These are phyloP conservation scores for Starmerella floris DNA, from an alignment of 805 yeast species.

Conservation along the genomic window DNA sequence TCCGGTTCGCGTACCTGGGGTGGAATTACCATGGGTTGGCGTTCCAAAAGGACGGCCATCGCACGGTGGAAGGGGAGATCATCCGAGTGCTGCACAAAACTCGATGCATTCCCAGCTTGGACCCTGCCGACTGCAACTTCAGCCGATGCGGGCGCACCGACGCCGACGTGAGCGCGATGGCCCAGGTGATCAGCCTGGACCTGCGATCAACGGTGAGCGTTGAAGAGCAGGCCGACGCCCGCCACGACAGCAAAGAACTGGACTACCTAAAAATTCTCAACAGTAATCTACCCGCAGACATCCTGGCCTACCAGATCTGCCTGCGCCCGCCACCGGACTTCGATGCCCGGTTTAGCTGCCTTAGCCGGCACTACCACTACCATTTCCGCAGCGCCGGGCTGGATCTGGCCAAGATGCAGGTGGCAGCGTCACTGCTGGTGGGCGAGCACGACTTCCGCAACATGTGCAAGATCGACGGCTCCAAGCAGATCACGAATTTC, in stretches of 20 bases:
- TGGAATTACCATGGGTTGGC: conserved; percentile 93
- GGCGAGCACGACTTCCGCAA: conserved; percentile 89
- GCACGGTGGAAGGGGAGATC: conserved; percentile 73
- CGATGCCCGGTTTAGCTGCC: conserved; percentile 88
- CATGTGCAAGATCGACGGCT: conserved; percentile 87
- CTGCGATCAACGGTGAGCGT: conserved; percentile 54
- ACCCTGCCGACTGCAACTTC: conserved; percentile 53
- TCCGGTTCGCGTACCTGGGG: conserved; percentile 73
- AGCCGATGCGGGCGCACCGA: conserved; percentile 94
- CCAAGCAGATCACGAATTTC: conserved; percentile 78
- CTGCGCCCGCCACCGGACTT: conserved; percentile 70
- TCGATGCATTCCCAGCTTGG: conserved; percentile 43
- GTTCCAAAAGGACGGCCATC: conserved; percentile 62
- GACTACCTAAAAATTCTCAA: conserved; percentile 68
- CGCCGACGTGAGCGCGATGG: conserved; percentile 92
- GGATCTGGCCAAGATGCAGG: conserved; percentile 51
- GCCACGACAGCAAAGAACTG: conserved; percentile 52
- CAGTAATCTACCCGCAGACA: conserved; percentile 65
- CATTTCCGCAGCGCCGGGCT: conserved; percentile 40
- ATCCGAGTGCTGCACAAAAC: conserved; percentile 58
- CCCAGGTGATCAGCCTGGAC: conserved; percentile 73
- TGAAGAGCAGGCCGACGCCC: conserved; percentile 48
- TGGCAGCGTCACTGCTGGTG: conserved; percentile 47
- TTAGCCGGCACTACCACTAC: conserved; percentile 74
- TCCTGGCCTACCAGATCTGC: conserved; percentile 68